Percentiles rank a stretch among this genome's conserved stretches.
Conservation (phyloP, 805 yeast species). For the Lipomyces sp. region DNA sequence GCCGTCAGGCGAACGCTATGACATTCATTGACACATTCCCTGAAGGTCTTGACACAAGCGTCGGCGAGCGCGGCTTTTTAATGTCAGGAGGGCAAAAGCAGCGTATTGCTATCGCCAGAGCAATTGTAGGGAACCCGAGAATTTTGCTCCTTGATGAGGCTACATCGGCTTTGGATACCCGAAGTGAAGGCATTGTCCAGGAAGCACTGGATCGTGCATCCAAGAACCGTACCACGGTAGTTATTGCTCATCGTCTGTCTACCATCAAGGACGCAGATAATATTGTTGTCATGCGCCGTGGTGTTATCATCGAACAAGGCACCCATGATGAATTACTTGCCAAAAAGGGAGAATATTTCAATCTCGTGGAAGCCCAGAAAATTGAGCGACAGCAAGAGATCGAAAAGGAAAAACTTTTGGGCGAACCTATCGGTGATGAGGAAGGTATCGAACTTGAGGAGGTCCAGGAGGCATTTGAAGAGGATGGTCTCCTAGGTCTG, state of each 20-base stretch:
- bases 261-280: slow-evolving; percentile 50
- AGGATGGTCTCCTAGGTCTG: slow-evolving; percentile 7
- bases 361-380: slow-evolving; percentile 34
- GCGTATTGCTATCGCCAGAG: no score
- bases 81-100: slow-evolving; percentile 30
- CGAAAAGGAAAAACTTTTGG: not conserved
- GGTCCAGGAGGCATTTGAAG: no score
- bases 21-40: slow-evolving; percentile 53
- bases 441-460: no score
- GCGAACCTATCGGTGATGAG: no score
- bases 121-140: slow-evolving; percentile 42
- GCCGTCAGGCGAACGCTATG: slow-evolving; percentile 51
- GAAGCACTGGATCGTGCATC: slow-evolving; percentile 43
- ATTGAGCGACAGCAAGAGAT: slow-evolving; percentile 20
- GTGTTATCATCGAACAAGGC: slow-evolving; percentile 46
- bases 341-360: slow-evolving; percentile 29
- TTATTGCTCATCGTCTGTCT: slow-evolving; percentile 51
- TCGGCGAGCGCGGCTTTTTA: slow-evolving; percentile 50
- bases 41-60: slow-evolving; percentile 45
- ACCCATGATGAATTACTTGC: slow-evolving; percentile 35
- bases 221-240: slow-evolving; percentile 44
- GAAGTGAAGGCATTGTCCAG: slow-evolving; percentile 58
- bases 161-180: slow-evolving; percentile 61
- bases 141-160: slow-evolving; percentile 64
- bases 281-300: slow-evolving; percentile 44